Base-by-base conservation (phyloP, 1,284 basidiomycete species). In the Irpex sp. region DNA sequence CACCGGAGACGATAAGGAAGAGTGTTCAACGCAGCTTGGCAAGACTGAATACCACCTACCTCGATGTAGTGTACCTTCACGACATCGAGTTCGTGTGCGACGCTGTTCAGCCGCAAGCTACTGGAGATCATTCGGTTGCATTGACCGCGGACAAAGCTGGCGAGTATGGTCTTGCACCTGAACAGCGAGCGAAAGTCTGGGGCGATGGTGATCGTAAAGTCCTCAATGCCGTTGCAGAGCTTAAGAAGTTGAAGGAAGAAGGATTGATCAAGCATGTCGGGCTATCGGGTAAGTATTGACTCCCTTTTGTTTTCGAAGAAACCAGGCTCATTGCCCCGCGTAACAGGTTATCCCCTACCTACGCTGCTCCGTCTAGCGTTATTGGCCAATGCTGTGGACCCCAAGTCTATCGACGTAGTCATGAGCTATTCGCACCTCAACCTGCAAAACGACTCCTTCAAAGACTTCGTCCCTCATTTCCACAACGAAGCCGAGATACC, bases 31-130 rank as follows among this genome's bases (percentile, higher is more conserved):
- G 87, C 64, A 93, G 90, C 71, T 78, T 97, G 47, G 78, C 80
- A 63, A 84, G 95, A 21, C 74, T 98, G 62, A 84, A 90, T 58
- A 97, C 94, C 6, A 77, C 81, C 58, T 96, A 96, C 71, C 82
- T 97, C 21, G 95, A 97, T 71, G 83, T 85, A 0, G 92, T 96
- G 1, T 96, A 95, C 70, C 80, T 98, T 44, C 97, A 99, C 74
- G 97, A 98, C 74, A 84, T 93, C 64, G 97, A 99, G 78, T 98
- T 92, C 71, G 86, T 97, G 9, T 84, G 85, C 26, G 83, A 87
- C 1, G 74, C 79, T 57, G 79, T 88, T 56, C 74, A 80, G 26
- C 83, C 86, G 0, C 77, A 77, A 52, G 72, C 72, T 38, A 78
- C 77, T 17, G 89, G 90, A 2, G 80, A 86, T 63, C 87, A 88